A percentile compares a stretch with the other conserved stretches of the same genome.
Conservation (phyloP, 2,329 filamentous ascomycete species). For the Kalaharituber pfeilii region DNA sequence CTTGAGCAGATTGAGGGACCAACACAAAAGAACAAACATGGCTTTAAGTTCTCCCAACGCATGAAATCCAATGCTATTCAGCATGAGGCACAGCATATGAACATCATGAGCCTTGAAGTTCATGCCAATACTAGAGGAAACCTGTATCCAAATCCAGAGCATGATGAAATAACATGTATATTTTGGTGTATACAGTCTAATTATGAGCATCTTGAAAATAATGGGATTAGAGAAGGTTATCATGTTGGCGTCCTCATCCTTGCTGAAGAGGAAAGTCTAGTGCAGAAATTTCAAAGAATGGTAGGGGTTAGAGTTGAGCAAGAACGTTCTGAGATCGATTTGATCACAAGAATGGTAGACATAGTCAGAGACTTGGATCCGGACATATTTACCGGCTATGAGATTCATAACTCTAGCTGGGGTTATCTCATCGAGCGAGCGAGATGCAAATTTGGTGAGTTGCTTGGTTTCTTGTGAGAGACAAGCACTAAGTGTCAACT, state of each 20-base stretch:
- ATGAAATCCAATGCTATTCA: constrained; percentile 56
- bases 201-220: constrained; percentile 39
- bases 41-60: constrained; percentile 72
- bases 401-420: constrained; percentile 88
- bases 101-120: constrained; percentile 80
- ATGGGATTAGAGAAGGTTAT: constrained; percentile 33
- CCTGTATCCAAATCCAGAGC: constrained; percentile 70
- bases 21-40: constrained; percentile 64
- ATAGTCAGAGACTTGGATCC: constrained; percentile 73
- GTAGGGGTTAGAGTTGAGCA: constrained; percentile 48
- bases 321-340: constrained; percentile 64
- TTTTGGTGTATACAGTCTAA: constrained; percentile 82
- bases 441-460: constrained; percentile 38
- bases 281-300: constrained; percentile 44
- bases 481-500: constrained; percentile 35
- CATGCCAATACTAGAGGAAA: constrained; percentile 75
- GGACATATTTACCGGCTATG: constrained; percentile 84
- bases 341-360: constrained; percentile 71
- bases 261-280: constrained; percentile 31
- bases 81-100: constrained; percentile 87
- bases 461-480: background rate
- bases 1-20: constrained; percentile 60
- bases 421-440: constrained; percentile 89
- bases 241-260: constrained; percentile 57
- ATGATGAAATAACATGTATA: constrained; percentile 73